A percentile compares a stretch with the other conserved stretches of the same genome.
phyloP scores from a whole-genome alignment of 2,329 filamentous ascomycete species.

The Epicoccum nigrum region DNA sequence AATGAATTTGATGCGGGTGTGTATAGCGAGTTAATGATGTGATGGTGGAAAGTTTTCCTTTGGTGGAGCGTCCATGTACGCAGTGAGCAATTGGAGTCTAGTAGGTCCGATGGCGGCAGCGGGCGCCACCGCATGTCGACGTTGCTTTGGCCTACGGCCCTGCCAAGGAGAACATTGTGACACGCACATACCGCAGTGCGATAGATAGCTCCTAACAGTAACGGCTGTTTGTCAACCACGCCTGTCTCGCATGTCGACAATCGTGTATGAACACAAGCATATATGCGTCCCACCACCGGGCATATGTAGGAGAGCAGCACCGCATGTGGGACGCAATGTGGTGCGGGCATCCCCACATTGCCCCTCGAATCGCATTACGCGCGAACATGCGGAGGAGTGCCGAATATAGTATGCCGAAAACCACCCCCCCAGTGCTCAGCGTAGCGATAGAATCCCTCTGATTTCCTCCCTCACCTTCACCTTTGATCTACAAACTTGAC shows the following conservation, averaged over 20 bases:
- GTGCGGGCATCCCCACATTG: slow-evolving; percentile 6
- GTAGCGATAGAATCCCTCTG: neutral
- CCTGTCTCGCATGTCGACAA: slow-evolving; percentile 5
- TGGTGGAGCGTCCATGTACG: slow-evolving; percentile 10
- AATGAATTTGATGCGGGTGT: slow-evolving; percentile 11
- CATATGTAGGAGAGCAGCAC: neutral
- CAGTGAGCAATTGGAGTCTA: slow-evolving; percentile 1
- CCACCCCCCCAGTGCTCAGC: no score
- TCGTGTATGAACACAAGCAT: slow-evolving; percentile 3
- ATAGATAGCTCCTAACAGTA: no score
- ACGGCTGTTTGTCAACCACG: slow-evolving; percentile 1
- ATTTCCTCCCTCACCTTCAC: neutral
- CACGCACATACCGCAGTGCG: slow-evolving; percentile 8
- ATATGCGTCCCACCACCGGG: neutral
- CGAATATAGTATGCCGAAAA: no score
- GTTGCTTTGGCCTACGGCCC: slow-evolving; percentile 15
- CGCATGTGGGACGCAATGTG: neutral
- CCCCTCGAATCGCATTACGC: slow-evolving; percentile 1
- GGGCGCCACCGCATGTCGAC: slow-evolving; percentile 11
- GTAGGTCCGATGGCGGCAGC: slow-evolving; percentile 1
- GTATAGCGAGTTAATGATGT: slow-evolving; percentile 8
- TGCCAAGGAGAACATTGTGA: slow-evolving; percentile 20
- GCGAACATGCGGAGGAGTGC: neutral
- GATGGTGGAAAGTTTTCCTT: slow-evolving; percentile 25
- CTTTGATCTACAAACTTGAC: neutral